Percentiles rank a stretch among this genome's conserved stretches.
phyloP scores from a whole-genome alignment of 495 filamentous ascomycete genomes.

The Tuber indicum region DNA sequence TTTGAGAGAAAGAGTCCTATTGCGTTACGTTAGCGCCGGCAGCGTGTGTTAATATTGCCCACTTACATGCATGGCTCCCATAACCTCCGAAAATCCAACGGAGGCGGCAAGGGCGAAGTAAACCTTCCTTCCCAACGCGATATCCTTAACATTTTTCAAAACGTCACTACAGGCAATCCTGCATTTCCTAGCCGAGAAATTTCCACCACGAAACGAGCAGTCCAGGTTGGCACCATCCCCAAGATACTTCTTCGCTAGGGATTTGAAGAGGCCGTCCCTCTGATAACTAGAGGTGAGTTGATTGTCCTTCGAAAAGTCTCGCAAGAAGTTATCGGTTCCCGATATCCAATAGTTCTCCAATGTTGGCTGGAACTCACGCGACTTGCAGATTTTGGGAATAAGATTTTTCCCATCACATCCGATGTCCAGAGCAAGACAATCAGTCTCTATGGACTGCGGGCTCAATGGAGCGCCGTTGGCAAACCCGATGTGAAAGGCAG shows the following conservation, averaged over 20 bases:
- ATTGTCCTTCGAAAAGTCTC: slow-evolving; percentile 14
- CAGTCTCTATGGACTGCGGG: neutral
- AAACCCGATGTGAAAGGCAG: neutral
- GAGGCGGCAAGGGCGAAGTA: slow-evolving; percentile 27
- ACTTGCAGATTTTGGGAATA: slow-evolving; percentile 23
- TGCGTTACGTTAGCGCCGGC: slow-evolving; percentile 2
- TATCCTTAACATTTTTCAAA: slow-evolving; percentile 21
- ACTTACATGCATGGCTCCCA: slow-evolving; percentile 28
- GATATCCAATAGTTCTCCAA: slow-evolving; percentile 30
- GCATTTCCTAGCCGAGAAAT: slow-evolving; percentile 18
- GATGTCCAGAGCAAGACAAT: neutral
- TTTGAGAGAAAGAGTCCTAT: slow-evolving; percentile 14
- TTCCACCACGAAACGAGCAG: neutral
- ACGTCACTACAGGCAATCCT: slow-evolving; percentile 23
- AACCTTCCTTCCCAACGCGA: slow-evolving; percentile 27
- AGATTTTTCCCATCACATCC: neutral
- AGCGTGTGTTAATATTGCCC: neutral
- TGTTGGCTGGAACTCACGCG: slow-evolving; percentile 34
- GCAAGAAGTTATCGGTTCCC: slow-evolving; percentile 29
- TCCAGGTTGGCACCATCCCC: slow-evolving; percentile 10
- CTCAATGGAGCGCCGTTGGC: neutral
- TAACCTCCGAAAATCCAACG: slow-evolving; percentile 14
- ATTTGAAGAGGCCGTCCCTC: slow-evolving; percentile 20
- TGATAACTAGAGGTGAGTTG: slow-evolving; percentile 12
- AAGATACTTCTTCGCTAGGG: slow-evolving; percentile 29